Evolutionary conservation across 805 yeast species (phyloP).

Genomic region (Cephaloascus albidus): DNA sequence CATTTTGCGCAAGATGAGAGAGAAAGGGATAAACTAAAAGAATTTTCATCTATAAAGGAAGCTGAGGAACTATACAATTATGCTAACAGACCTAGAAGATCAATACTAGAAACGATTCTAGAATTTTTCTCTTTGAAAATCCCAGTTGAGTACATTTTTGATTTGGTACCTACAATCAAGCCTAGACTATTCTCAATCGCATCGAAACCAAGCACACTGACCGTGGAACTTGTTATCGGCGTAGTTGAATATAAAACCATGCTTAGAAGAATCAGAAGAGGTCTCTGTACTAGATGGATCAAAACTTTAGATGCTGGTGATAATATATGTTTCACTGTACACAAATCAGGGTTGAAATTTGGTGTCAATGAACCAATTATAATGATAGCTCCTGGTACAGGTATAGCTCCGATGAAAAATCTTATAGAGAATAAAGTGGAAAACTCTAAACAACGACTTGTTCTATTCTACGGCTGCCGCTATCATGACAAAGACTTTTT

Average conservation of each 20-base stretch:
- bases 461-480: slow-evolving; percentile 73
- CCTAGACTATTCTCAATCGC: slow-evolving; percentile 87
- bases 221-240: slow-evolving; percentile 67
- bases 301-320: slow-evolving; percentile 39
- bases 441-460: slow-evolving; percentile 19
- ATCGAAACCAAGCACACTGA: slow-evolving; percentile 32
- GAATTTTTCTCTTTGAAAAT: slow-evolving; percentile 74
- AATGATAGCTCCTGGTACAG: slow-evolving; percentile 90
- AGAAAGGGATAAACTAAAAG: slow-evolving; percentile 67
- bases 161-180: slow-evolving; percentile 66
- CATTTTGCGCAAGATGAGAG: slow-evolving; percentile 70
- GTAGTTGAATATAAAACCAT: slow-evolving; percentile 82
- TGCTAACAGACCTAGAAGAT: slow-evolving; percentile 88
- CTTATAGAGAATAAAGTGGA: slow-evolving; percentile 36
- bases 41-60: slow-evolving; percentile 63
- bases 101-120: slow-evolving; percentile 70
- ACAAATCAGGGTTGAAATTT: slow-evolving; percentile 33
- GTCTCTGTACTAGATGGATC: slow-evolving; percentile 77
- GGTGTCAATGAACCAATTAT: slow-evolving; percentile 35
- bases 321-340: slow-evolving; percentile 40
- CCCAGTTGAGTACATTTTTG: slow-evolving; percentile 70
- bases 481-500: slow-evolving; percentile 55
- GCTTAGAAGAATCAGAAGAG: slow-evolving; percentile 64
- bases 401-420: slow-evolving; percentile 87
- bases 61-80: slow-evolving; percentile 81